Conservation (phyloP, 768 basidiomycete species). For the Leccinum barrowsii region DNA sequence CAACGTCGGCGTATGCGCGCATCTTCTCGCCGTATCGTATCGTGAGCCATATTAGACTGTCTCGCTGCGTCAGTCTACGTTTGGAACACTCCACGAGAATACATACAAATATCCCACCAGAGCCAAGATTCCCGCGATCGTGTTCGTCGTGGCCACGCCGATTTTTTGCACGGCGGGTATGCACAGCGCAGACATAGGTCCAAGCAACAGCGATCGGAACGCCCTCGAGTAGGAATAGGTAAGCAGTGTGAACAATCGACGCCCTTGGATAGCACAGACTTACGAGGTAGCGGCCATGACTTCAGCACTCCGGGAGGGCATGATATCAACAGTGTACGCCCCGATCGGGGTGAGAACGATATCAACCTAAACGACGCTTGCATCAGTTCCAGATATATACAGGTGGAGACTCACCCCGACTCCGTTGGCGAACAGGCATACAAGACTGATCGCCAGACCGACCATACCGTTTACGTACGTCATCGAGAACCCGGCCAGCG, state of each 20-base stretch:
- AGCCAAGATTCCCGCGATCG: slow-evolving; percentile 41
- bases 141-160: slow-evolving; percentile 50
- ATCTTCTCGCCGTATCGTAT: slow-evolving; percentile 56
- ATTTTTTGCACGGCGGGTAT: slow-evolving; percentile 46
- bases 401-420: slow-evolving; percentile 46
- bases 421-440: slow-evolving; percentile 61
- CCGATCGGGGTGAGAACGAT: slow-evolving; percentile 51
- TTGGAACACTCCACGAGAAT: background rate
- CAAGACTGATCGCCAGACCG: slow-evolving; percentile 49
- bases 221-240: slow-evolving; percentile 9
- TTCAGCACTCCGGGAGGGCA: slow-evolving; percentile 62
- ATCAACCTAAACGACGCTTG: slow-evolving; percentile 42
- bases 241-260: background rate
- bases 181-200: slow-evolving; percentile 12
- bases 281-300: slow-evolving; percentile 55
- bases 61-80: background rate
- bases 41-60: slow-evolving; percentile 50
- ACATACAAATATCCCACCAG: slow-evolving; percentile 55
- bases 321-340: slow-evolving; percentile 57
- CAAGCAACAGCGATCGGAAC: slow-evolving; percentile 20
- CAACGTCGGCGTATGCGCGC: slow-evolving; percentile 55
- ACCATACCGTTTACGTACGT: slow-evolving; percentile 45
- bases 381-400: background rate
- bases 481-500: slow-evolving; percentile 48
- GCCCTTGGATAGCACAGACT: slow-evolving; percentile 17